Base-by-base conservation (phyloP, 768 basidiomycete species). In the Rhizopogon vulgaris region DNA sequence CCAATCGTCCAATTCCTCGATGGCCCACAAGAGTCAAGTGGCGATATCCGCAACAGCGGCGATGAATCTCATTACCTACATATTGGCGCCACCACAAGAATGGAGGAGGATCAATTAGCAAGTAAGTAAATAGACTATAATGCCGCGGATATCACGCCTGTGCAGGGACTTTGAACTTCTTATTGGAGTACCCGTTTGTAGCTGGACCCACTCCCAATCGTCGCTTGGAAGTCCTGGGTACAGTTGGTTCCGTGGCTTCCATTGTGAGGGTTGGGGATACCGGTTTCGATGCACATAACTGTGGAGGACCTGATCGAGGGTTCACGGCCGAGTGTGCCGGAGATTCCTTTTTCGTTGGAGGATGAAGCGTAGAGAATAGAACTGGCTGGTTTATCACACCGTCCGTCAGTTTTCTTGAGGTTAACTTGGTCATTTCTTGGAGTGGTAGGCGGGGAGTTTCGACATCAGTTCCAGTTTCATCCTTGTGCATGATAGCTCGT, bases 91-190 rank as follows among this genome's bases (percentile, higher is more conserved):
- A 30, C 30, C 30, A 32, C 43, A 46, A 30, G 43, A 46, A 30
- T 9, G 12, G 22, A 32, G 18, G 30, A 32, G 30, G 9, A 32
- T 46, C 30, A 17, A 46, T 46, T 24, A 14, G 28, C 12, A 32
- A 30, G 30, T 32, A 25, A 22, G 48, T 49, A 28, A 38, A 40
- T 27, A 43, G 24, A 25, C 24, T 43, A 46, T n/a, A 22, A 47
- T 43, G 18, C 36, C 48, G 48, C 24, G 40, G 37, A 49, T 25
- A 40, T 46, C 17, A 46, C 14, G 18, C 12, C 6, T n/a, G 22
- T 1, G 30, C 36, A 39, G 78, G 82, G n/a, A 71, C 63, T 66
- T 84, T 85, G 73, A 85, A 85, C 67, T 82, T 85, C 67, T 85
- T 87, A 64, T 85, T 87, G 22, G 78, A 58, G 60, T 85, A 85